These are phyloP conservation scores for Veloboletus limbatus DNA, from an alignment of 1,284 basidiomycete species.

Conservation along the genomic window DNA sequence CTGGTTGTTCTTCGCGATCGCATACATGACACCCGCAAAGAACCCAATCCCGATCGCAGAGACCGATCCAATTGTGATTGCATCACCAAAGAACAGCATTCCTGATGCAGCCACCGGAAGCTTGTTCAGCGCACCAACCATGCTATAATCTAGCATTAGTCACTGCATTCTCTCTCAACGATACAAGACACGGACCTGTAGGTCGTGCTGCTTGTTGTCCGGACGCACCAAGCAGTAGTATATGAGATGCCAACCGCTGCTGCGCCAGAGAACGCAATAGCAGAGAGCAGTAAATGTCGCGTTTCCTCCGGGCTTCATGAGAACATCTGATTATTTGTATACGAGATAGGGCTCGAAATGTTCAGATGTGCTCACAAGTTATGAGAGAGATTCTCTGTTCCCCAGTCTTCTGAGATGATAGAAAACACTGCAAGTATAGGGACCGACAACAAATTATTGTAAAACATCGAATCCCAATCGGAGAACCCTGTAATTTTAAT, in stretches of 20 bases:
- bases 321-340: slow-evolving; percentile 4
- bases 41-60: slow-evolving; percentile 89
- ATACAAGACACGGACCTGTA: slow-evolving; percentile 63
- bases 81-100: slow-evolving; percentile 94
- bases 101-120: slow-evolving; percentile 95
- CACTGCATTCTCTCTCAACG: neutral
- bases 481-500: slow-evolving; percentile 99
- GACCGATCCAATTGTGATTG: slow-evolving; percentile 83
- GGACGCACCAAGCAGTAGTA: slow-evolving; percentile 98
- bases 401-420: slow-evolving; percentile 90
- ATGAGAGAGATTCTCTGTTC: slow-evolving; percentile 65
- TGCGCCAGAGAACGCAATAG: slow-evolving; percentile 94
- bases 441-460: slow-evolving; percentile 96
- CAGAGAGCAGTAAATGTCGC: slow-evolving; percentile 76
- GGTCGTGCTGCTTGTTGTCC: slow-evolving; percentile 95
- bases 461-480: slow-evolving; percentile 99
- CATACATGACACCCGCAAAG: slow-evolving; percentile 87
- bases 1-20: slow-evolving; percentile 88
- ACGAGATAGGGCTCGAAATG: slow-evolving; percentile 2
- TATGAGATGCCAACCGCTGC: slow-evolving; percentile 98
- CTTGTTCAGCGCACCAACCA: slow-evolving; percentile 99
- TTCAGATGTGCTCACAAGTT: slow-evolving; percentile 75
- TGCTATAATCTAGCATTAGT: slow-evolving; percentile 50
- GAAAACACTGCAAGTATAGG: slow-evolving; percentile 87
- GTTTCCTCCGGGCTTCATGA: slow-evolving; percentile 75